Evolutionary conservation across 192 early-diverging fungal species (phyloP).

Genomic region (Endogone sp.): DNA sequence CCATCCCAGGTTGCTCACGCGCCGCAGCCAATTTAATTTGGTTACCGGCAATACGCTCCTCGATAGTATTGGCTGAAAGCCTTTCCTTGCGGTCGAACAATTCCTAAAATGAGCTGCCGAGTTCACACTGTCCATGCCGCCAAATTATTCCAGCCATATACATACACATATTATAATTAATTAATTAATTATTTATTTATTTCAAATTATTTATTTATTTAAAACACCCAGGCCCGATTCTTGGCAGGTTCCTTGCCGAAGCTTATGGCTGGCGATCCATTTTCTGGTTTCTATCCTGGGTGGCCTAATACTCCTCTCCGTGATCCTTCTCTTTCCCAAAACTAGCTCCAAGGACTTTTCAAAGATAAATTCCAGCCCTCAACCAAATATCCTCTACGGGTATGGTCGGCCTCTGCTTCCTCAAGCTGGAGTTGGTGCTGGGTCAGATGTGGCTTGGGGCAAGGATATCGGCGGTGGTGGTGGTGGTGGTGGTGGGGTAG

Average conservation of each 20-base stretch:
- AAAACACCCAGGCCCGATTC: conserved; percentile 33
- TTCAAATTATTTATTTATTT: conserved; percentile 5
- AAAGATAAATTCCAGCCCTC: too few relatives aligned
- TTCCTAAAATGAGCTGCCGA: too few relatives aligned
- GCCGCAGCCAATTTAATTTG: conserved; percentile 43
- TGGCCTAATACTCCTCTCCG: conserved; percentile 17
- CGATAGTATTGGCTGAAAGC: conserved; percentile 38
- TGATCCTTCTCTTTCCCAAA: too few relatives aligned
- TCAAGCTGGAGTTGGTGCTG: too few relatives aligned
- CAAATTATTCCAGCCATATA: too few relatives aligned
- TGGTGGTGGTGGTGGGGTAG: too few relatives aligned
- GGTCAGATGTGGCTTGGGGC: too few relatives aligned
- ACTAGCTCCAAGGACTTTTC: too few relatives aligned
- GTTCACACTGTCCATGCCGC: too few relatives aligned
- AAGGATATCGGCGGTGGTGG: too few relatives aligned
- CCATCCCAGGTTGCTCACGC: conserved; percentile 33
- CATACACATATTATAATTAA: too few relatives aligned
- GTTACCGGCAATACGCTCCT: conserved; percentile 50
- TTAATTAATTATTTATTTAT: neutral
- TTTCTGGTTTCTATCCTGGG: conserved; percentile 43
- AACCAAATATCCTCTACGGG: conserved; percentile 24
- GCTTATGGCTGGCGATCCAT: conserved; percentile 36
- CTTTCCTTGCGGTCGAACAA: conserved; percentile 53
- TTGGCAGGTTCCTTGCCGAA: conserved; percentile 42
- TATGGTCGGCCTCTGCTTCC: conserved; percentile 26